Evolutionary conservation across 2,329 filamentous ascomycete genomes (phyloP), one percentile per base, ranked within the genome.

Genomic region (Amylocarpus encephaloides): DNA sequence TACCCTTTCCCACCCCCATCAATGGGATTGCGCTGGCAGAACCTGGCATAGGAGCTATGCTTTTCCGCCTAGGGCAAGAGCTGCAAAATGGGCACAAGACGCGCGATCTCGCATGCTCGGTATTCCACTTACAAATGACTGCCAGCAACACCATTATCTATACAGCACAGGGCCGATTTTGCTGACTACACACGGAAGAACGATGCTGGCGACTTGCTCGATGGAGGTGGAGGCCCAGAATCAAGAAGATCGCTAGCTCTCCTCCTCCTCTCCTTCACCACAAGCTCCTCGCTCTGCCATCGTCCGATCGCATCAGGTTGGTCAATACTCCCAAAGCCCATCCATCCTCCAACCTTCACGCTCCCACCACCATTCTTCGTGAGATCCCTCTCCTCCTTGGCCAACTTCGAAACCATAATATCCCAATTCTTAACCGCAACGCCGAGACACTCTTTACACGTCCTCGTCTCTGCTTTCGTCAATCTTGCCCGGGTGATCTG

Each of bases 381-480:
- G 34, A 46, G 48, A 33, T 59, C 53, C 43, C 53, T 61, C 22
- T 71, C 68, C 10, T 72, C 69, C 38, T 62, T 60, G 10, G 64
- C 63, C 42, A 94, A 73, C 50, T 76, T 75, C 10, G 73, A 72
- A 16, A 93, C 83, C 86, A 97, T 97, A 26, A 75, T 77, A 42
- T 78, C 78, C 91, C 91, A 95, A 65, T 95, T 94, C 5, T 78
- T 76, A 1, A 95, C 73, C 0, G 88, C 88, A 2, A 86, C 81
- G 51, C 79, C 73, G 5, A 95, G 76, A 63, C 92, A 96, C 58
- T 92, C 78, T 32, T 79, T 79, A 65, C 91, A 95, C 35, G 79
- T 82, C 55, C 78, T 76, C 58, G 72, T 75, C 4, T 75, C 73
- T 5, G 65, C 38, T 7, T 52, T 51, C 15, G 64, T 50, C 43